Evolutionary conservation across 2,329 filamentous ascomycete species (phyloP), one percentile per base, ranked within the genome.

Genomic region (Aspergillus sp.): DNA sequence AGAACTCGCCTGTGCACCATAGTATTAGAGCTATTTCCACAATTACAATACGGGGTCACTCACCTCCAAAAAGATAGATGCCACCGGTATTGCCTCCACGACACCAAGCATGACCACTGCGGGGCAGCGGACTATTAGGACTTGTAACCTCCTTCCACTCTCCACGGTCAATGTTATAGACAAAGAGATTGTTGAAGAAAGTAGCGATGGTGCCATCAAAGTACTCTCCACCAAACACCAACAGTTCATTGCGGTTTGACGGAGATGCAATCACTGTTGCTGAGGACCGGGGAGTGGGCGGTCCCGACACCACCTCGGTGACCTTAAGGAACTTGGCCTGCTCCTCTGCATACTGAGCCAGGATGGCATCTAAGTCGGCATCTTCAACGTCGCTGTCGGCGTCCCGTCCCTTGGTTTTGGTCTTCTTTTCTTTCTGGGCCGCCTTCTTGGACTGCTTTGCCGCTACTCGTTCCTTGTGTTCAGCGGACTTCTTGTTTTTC

Each of bases 271-370:
- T 81, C 54, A 99, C 76, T 0, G 89, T 91, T 6, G 90, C 84
- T 5, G 91, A 93, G 19, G 88, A 85, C 48, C 94, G 85, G 19
- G 91, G 83, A 49, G 85, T 84, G 1, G 94, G 94, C 16, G 92
- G 88, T 2, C 77, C 82, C 41, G 81, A 83, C 20, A 87, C 77
- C 2, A 83, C 81, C 76, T 99, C 94, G 4, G 93, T 97, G 64
- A 99, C 85, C 74, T 96, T 96, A 64, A 94, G 83, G 68, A 96
- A 97, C 66, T 89, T 88, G 66, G 96, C 93, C 76, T 99, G 94
- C 73, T 91, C 88, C 68, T 89, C 89, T 61, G 89, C 89, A 74
- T 96, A 97, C 71, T 96, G 90, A 43, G 93, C 92, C 23, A 99
- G 85, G 42, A 99, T 92, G 43, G 88, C 87, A 68, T 99, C 94